Evolutionary conservation across 805 yeast species (phyloP), one percentile per base, ranked within the genome.

Genomic region (Cyberlindnera xishuangbannaensis): DNA sequence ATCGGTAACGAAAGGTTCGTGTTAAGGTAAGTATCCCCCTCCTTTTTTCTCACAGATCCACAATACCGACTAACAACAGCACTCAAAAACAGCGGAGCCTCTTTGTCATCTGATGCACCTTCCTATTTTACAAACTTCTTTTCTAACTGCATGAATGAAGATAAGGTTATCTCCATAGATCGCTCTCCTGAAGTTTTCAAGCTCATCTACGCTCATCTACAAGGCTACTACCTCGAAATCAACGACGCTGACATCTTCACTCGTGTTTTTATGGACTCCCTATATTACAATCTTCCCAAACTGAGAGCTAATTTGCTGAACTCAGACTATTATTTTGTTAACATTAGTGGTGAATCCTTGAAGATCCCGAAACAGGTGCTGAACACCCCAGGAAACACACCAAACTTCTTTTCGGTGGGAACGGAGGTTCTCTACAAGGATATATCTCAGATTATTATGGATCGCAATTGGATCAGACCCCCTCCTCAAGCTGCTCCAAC

Each of bases 81-180:
- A n/a, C 16, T 11, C 13, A 27, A 18, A 12, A 8, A n/a, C 13
- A 78, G 86, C 49, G 95, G 95, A 1, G 88, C 92, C 1, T 84
- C 95, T 2, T 58, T 87, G 24, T 80, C 86, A 17, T 82, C 83
- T 2, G 96, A 87, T 58, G 79, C 80, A 0, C 97, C 97, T 0
- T 83, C 94, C 5, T 86, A 83, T 53, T 88, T 87, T 62, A 85
- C 96, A 3, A 64, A 69, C 18, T 84, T 65, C 59, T 87, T 87
- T 53, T 45, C 48, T 5, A 49, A 60, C 15, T 56, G 57, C 6
- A 62, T 50, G 16, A 69, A 45, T 32, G 48, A 56, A 13, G 51
- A 51, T 7, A 64, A 61, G 25, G 58, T 69, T 1, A 54, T 84
- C 8, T 76, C 74, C 47, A 74, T 87, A 34, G 96, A 87, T 55